Evolutionary conservation across 2,329 filamentous ascomycete genomes (phyloP).

Genomic region (Fusarium beomiforme): DNA sequence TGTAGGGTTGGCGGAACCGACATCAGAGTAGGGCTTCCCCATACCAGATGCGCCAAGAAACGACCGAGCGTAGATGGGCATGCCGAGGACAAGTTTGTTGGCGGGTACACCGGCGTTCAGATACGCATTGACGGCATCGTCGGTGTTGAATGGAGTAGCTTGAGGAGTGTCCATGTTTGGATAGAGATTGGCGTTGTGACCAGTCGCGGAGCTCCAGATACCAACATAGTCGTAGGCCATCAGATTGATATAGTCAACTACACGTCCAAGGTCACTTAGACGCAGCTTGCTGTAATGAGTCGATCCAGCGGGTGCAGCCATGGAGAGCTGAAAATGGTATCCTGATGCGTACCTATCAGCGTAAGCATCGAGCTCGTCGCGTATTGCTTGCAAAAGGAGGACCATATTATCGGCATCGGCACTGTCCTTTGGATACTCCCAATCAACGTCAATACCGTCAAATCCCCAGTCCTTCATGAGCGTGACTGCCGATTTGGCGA

Average conservation of each 20-base stretch:
- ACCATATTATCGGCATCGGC: conserved; percentile 53
- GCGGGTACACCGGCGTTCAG: conserved; percentile 66
- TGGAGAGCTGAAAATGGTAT: conserved; percentile 59
- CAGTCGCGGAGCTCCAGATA: conserved; percentile 69
- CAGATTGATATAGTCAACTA: conserved; percentile 66
- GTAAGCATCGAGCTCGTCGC: conserved; percentile 58
- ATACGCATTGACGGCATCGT: conserved; percentile 72
- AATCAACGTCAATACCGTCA: conserved; percentile 57
- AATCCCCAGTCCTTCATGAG: conserved; percentile 76
- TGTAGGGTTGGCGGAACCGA: conserved; percentile 55
- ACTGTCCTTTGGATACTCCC: conserved; percentile 49
- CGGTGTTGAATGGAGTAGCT: conserved; percentile 74
- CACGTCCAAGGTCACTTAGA: conserved; percentile 55
- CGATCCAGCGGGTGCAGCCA: conserved; percentile 60
- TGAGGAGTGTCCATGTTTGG: conserved; percentile 59
- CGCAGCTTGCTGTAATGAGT: conserved; percentile 58
- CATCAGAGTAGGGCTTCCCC: conserved; percentile 56
- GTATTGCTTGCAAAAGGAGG: conserved; percentile 52
- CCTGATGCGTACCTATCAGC: conserved; percentile 51
- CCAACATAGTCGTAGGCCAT: conserved; percentile 82
- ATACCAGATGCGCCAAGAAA: conserved; percentile 58
- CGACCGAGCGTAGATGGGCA: conserved; percentile 81
- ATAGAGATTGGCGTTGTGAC: conserved; percentile 77
- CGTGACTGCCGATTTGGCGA: conserved; percentile 74
- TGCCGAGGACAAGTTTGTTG: conserved; percentile 76